Evolutionary conservation across 495 filamentous ascomycete genomes (phyloP).

Genomic region (Xylaria telfairii): DNA sequence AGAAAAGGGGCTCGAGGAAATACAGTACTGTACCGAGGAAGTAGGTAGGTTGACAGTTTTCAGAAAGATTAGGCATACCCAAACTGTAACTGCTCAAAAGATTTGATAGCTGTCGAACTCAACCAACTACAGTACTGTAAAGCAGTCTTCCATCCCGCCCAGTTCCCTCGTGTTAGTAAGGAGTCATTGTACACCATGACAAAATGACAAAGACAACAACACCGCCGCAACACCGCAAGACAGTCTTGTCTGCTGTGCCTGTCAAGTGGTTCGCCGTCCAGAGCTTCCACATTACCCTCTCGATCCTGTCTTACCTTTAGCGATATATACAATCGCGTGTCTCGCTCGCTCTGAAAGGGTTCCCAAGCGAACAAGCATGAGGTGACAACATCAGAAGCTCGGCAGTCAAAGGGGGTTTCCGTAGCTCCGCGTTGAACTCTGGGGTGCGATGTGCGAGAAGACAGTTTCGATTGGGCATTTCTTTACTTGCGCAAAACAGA

Average conservation of each 20-base stretch:
- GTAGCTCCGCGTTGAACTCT: neutral
- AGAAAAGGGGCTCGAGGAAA: constrained; percentile 13
- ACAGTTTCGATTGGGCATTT: neutral
- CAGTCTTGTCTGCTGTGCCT: constrained; percentile 7
- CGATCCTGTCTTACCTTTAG: constrained; percentile 16
- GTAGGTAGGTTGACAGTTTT: neutral
- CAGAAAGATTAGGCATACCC: neutral
- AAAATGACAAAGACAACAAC: neutral
- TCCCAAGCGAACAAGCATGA: neutral
- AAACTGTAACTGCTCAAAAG: neutral
- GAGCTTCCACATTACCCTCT: neutral
- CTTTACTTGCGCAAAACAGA: neutral
- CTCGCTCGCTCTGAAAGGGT: neutral
- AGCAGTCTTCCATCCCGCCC: neutral
- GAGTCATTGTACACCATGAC: neutral
- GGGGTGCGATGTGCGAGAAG: neutral
- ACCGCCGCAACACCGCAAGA: constrained; percentile 19
- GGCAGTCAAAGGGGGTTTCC: neutral
- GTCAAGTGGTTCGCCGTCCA: neutral
- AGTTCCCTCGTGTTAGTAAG: neutral
- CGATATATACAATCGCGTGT: neutral
- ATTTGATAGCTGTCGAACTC: neutral
- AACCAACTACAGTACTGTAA: too few relatives aligned
- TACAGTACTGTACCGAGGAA: too few relatives aligned
- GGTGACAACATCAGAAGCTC: neutral